A percentile compares a stretch with the other conserved stretches of the same genome.
These are phyloP conservation scores for Tolypocladium ovalisporum DNA, from an alignment of 2,329 filamentous ascomycete genomes.

Conservation along the genomic window DNA sequence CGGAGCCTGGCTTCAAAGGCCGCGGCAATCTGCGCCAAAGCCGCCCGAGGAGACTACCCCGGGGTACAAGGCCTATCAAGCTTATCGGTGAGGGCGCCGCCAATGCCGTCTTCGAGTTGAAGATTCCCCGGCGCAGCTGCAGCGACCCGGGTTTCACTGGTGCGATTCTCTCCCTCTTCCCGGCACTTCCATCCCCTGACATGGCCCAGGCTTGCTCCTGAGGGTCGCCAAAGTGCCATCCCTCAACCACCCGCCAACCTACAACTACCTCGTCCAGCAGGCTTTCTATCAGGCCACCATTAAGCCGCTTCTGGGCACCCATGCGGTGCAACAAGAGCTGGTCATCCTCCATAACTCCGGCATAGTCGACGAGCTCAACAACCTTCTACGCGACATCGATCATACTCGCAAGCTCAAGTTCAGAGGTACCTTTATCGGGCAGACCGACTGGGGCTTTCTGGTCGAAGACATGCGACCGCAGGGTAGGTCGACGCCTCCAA, in stretches of 20 bases:
- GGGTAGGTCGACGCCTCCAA: conserved; percentile 11
- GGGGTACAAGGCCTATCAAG: conserved; percentile 20
- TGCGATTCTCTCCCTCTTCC: conserved; percentile 12
- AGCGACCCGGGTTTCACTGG: conserved; percentile 21
- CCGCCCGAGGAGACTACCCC: conserved; percentile 20
- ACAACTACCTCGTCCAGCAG: conserved; percentile 26
- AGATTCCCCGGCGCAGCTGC: conserved; percentile 22
- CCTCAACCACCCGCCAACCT: conserved; percentile 17
- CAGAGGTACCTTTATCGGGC: conserved; percentile 36
- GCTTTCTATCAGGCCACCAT: conserved; percentile 23
- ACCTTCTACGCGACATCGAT: conserved; percentile 38
- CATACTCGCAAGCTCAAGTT: conserved; percentile 31
- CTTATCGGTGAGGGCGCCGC: conserved; percentile 61
- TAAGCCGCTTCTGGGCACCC: conserved; percentile 20
- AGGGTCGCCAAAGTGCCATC: conserved; percentile 27
- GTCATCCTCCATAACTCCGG: conserved; percentile 23
- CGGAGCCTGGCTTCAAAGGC: conserved; percentile 2
- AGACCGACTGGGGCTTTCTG: conserved; percentile 54
- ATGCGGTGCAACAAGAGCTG: conserved; percentile 26
- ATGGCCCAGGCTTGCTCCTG: conserved; percentile 20
- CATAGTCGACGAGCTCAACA: conserved; percentile 37
- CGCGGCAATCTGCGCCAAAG: conserved; percentile 1
- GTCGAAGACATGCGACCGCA: conserved; percentile 57
- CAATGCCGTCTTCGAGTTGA: conserved; percentile 62
- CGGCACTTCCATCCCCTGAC: background rate